Evolutionary conservation across 2,329 filamentous ascomycete genomes (phyloP).

Genomic region (Myriosclerotinia duriaeana): DNA sequence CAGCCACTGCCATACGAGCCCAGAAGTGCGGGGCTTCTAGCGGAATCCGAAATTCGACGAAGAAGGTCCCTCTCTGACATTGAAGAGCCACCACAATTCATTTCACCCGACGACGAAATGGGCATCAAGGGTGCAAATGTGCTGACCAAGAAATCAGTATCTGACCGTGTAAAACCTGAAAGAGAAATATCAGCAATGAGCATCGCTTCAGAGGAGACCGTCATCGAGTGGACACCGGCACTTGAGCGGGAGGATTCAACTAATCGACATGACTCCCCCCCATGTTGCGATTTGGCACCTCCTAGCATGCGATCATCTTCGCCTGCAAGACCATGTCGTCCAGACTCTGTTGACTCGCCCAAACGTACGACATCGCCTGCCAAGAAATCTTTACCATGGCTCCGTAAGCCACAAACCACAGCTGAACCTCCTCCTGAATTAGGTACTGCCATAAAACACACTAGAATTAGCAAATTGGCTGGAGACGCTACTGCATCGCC

Average conservation of each 20-base stretch:
- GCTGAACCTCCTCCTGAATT: constrained; percentile 18
- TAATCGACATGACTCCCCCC: not conserved
- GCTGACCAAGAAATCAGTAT: constrained; percentile 5
- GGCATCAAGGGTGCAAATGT: constrained; percentile 23
- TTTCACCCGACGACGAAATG: constrained; percentile 28
- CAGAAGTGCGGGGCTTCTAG: not conserved
- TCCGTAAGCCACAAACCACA: constrained; percentile 30
- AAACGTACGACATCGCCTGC: constrained; percentile 6
- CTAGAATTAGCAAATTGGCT: not conserved
- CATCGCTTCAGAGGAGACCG: constrained; percentile 31
- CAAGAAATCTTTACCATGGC: constrained; percentile 36
- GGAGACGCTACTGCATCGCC: constrained; percentile 23
- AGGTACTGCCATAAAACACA: not conserved
- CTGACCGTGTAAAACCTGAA: not conserved
- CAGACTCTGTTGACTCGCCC: not conserved
- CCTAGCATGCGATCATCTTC: not conserved
- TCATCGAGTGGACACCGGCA: constrained; percentile 31
- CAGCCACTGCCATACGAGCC: constrained; percentile 1
- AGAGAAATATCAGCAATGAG: constrained; percentile 25
- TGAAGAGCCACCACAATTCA: constrained; percentile 24
- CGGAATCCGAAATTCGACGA: not conserved
- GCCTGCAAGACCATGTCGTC: not conserved
- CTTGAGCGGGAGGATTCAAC: constrained; percentile 25
- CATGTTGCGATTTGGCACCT: constrained; percentile 11
- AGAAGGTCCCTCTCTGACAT: not conserved